These are phyloP conservation scores for Russula lepida DNA, from an alignment of 768 basidiomycete genomes.

Conservation along the genomic window DNA sequence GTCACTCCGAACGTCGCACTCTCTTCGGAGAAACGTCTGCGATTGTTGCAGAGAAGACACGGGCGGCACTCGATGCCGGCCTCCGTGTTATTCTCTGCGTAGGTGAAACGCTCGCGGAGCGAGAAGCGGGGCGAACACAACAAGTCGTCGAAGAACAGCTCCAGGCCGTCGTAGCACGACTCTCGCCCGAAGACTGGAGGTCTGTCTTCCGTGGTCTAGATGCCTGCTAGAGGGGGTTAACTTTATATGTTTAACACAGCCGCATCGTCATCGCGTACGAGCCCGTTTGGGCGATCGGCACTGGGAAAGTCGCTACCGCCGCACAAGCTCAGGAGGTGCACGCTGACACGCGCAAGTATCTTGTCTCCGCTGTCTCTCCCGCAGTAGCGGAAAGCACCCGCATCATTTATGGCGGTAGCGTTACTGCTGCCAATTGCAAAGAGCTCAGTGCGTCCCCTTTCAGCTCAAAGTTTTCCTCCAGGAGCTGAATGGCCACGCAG, in stretches of 20 bases:
- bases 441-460: slow-evolving; percentile 61
- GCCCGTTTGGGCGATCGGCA: slow-evolving; percentile 98
- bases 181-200: slow-evolving; percentile 73
- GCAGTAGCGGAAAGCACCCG: slow-evolving; percentile 65
- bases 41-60: slow-evolving; percentile 77
- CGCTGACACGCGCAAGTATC: slow-evolving; percentile 67
- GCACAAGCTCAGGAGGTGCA: slow-evolving; percentile 94
- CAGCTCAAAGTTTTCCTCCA: neutral
- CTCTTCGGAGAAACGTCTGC: slow-evolving; percentile 85
- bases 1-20: slow-evolving; percentile 94
- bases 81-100: slow-evolving; percentile 92
- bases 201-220: slow-evolving; percentile 30
- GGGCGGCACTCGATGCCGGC: slow-evolving; percentile 64
- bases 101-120: slow-evolving; percentile 85
- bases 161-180: slow-evolving; percentile 55
- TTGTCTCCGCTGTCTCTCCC: slow-evolving; percentile 54
- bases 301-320: slow-evolving; percentile 89
- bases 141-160: slow-evolving; percentile 79
- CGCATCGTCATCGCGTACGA: slow-evolving; percentile 94
- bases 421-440: slow-evolving; percentile 78
- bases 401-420: slow-evolving; percentile 95
- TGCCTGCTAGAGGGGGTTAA: neutral
- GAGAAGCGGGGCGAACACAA: slow-evolving; percentile 71
- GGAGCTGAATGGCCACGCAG: slow-evolving; percentile 32
- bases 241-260: slow-evolving; percentile 32